Conservation (phyloP, 805 yeast genomes). For the Cyberlindnera suaveolens region DNA sequence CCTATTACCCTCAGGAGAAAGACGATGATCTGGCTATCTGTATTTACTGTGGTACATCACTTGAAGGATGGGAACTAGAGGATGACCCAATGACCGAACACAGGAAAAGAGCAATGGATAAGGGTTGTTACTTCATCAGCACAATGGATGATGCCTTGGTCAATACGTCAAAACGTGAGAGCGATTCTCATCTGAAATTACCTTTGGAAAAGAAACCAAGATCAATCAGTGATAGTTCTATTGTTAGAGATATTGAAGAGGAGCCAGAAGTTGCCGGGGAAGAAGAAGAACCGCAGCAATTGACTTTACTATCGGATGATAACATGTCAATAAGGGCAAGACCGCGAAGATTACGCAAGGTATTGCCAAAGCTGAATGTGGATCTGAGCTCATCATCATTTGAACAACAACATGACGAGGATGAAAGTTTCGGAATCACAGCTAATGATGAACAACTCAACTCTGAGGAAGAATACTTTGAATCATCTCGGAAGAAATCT, state of each 20-base stretch:
- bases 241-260: not conserved
- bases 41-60: conserved; percentile 53
- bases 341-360: conserved; percentile 11
- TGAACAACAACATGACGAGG: conserved; percentile 11
- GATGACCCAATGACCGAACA: conserved; percentile 66
- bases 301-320: not conserved
- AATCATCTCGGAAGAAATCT: conserved; percentile 5
- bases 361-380: conserved; percentile 4
- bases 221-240: not conserved
- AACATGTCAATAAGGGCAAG: not conserved
- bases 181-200: not conserved
- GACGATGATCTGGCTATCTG: conserved; percentile 56
- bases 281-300: not conserved
- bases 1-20: conserved; percentile 42
- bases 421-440: conserved; percentile 21
- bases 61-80: conserved; percentile 65
- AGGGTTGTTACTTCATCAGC: conserved; percentile 31
- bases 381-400: conserved; percentile 3
- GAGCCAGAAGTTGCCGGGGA: not conserved
- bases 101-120: conserved; percentile 30
- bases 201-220: conserved; percentile 1
- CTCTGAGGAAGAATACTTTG: conserved; percentile 13
- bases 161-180: not conserved
- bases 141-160: not conserved
- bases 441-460: conserved; percentile 13